Evolutionary conservation across 1,139 yeast genomes (phyloP).

Genomic region (Neolecta irregularis): DNA sequence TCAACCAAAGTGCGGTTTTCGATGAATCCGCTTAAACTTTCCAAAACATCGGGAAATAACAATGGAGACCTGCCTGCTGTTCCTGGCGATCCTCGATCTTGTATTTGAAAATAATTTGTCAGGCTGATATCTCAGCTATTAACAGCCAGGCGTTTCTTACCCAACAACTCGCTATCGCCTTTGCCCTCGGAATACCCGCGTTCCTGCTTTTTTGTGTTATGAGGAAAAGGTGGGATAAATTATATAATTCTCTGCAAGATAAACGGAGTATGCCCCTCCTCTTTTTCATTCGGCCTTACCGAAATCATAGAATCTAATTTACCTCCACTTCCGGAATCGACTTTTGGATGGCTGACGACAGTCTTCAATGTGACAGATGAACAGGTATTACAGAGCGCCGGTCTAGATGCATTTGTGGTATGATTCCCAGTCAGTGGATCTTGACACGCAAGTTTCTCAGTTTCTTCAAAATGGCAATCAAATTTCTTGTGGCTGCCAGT

Average conservation of each 20-base stretch:
- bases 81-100: too few species aligned
- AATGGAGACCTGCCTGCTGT: too few species aligned
- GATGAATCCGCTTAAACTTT: too few species aligned
- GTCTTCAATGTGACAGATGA: constrained; percentile 51
- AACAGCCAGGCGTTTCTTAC: too few species aligned
- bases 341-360: constrained; percentile 69
- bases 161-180: constrained; percentile 51
- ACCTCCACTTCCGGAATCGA: constrained; percentile 32
- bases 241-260: too few species aligned
- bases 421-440: neutral
- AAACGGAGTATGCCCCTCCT: too few species aligned
- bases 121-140: too few species aligned
- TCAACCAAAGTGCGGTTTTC: too few species aligned
- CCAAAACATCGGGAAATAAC: too few species aligned
- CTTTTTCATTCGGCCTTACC: too few species aligned
- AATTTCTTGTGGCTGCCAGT: constrained; percentile 41
- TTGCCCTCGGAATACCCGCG: constrained; percentile 47
- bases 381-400: constrained; percentile 75
- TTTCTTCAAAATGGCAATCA: constrained; percentile 64
- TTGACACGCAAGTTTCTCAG: constrained; percentile 34
- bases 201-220: constrained; percentile 48
- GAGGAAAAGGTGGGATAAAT: constrained; percentile 50
- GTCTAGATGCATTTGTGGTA: constrained; percentile 74
- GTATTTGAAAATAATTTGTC: too few species aligned
- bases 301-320: constrained; percentile 26